These are phyloP conservation scores for Hanseniaspora gamundiae DNA, from an alignment of 1,139 yeast genomes.

Conservation along the genomic window DNA sequence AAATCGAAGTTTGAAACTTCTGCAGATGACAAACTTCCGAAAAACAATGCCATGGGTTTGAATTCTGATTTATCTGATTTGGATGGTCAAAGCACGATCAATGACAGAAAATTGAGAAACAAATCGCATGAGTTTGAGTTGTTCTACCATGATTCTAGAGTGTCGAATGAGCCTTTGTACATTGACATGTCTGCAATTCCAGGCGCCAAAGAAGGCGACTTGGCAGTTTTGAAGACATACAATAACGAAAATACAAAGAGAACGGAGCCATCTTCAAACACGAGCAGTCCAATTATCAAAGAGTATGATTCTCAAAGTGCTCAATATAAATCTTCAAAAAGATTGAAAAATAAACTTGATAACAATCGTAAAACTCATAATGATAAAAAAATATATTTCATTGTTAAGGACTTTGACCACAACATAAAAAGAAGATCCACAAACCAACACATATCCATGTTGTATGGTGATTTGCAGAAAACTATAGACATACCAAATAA, in stretches of 20 bases:
- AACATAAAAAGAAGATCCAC: slow-evolving; percentile 24
- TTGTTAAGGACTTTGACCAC: slow-evolving; percentile 29
- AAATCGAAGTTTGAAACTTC: slow-evolving; percentile 1
- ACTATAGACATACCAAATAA: slow-evolving; percentile 58
- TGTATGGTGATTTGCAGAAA: slow-evolving; percentile 50
- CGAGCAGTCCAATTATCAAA: no score
- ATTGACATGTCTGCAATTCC: slow-evolving; percentile 49
- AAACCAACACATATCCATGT: slow-evolving; percentile 39
- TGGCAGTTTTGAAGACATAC: slow-evolving; percentile 48
- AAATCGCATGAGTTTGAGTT: slow-evolving; percentile 32
- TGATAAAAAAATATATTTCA: slow-evolving; percentile 32
- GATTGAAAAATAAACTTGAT: no score
- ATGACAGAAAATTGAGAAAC: slow-evolving; percentile 3
- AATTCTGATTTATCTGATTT: no score
- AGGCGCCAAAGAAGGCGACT: slow-evolving; percentile 55
- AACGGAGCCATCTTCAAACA: no score
- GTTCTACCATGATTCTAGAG: slow-evolving; percentile 64
- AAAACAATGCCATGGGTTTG: not conserved
- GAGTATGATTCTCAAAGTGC: no score
- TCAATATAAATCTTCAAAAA: no score
- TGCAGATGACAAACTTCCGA: slow-evolving; percentile 2
- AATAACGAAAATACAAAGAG: slow-evolving; percentile 5
- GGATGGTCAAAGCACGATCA: no score
- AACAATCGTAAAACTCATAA: slow-evolving; percentile 1
- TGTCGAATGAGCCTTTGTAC: slow-evolving; percentile 46